Evolutionary conservation across 169 alveolate species (phyloP).

Genomic region (Cryptosporidium ubiquitum): DNA sequence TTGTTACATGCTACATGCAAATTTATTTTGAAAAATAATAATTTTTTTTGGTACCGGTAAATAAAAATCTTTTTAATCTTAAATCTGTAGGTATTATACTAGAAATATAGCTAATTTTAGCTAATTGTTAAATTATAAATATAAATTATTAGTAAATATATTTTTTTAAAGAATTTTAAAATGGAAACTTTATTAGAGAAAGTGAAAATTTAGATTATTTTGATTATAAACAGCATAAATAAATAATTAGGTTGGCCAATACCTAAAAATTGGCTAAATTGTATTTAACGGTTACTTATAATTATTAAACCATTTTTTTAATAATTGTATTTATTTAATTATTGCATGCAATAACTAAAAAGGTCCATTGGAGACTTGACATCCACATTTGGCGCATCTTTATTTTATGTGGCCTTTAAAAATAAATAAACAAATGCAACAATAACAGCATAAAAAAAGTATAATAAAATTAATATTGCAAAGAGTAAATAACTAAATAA

Average conservation of each 20-base stretch:
- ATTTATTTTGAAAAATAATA: not conserved
- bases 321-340: not conserved
- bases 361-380: slow-evolving; percentile 67
- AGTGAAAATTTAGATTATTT: not conserved
- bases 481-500: not conserved
- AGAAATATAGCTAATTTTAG: not conserved
- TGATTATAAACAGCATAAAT: not conserved
- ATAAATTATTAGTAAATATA: not conserved
- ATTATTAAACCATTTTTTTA: not conserved
- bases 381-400: slow-evolving; percentile 69
- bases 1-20: slow-evolving; percentile 55
- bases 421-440: not conserved
- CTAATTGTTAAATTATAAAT: not conserved
- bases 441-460: not conserved
- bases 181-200: not conserved
- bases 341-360: not conserved
- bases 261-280: not conserved
- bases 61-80: not conserved
- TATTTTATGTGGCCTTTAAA: slow-evolving; percentile 48
- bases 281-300: not conserved
- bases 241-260: not conserved
- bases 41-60: slow-evolving; percentile 26
- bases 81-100: not conserved
- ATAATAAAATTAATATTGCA: not conserved
- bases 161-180: not conserved